phyloP scores from a whole-genome alignment of 2,329 filamentous ascomycete species.

The Colletotrichum caudatum region DNA sequence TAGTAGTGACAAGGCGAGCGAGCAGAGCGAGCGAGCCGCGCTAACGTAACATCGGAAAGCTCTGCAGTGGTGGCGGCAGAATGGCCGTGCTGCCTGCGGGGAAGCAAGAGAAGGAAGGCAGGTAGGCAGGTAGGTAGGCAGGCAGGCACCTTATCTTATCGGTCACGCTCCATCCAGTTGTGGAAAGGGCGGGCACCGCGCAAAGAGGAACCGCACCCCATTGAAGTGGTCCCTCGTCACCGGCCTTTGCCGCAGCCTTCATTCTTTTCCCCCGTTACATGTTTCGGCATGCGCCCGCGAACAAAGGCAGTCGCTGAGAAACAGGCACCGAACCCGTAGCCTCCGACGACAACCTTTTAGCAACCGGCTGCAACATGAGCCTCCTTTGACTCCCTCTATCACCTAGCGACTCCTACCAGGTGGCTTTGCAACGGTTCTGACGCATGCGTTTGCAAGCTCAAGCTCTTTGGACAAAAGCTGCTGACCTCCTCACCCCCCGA shows the following conservation, averaged over 20 bases:
- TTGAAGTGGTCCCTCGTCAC: constrained; percentile 34
- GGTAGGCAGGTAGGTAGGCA: no score
- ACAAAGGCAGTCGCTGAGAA: constrained; percentile 31
- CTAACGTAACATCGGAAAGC: constrained; percentile 16
- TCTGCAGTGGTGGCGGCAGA: constrained; percentile 14
- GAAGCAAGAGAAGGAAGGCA: constrained; percentile 18
- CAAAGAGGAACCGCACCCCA: constrained; percentile 2
- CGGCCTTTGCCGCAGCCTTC: constrained; percentile 30
- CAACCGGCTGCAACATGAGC: constrained; percentile 22
- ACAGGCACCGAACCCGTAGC: constrained; percentile 15
- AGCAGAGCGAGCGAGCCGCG: constrained; percentile 15
- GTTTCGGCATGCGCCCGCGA: constrained; percentile 36
- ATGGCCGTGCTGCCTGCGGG: constrained; percentile 27
- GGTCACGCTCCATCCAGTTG: constrained; percentile 11
- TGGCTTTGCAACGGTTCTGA: constrained; percentile 29
- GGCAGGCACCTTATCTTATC: constrained; percentile 36
- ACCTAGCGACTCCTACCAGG: constrained; percentile 32
- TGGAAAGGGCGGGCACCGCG: constrained; percentile 13
- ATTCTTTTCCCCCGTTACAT: constrained; percentile 21
- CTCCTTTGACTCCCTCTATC: constrained; percentile 34
- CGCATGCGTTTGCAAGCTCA: constrained; percentile 35
- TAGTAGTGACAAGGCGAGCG: constrained; percentile 1
- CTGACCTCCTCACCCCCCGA: constrained; percentile 3
- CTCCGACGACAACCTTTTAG: constrained; percentile 2
- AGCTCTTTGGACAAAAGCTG: constrained; percentile 32